phyloP scores from a whole-genome alignment of 2,329 filamentous ascomycete genomes.

The Tolypocladium ovalisporum region DNA sequence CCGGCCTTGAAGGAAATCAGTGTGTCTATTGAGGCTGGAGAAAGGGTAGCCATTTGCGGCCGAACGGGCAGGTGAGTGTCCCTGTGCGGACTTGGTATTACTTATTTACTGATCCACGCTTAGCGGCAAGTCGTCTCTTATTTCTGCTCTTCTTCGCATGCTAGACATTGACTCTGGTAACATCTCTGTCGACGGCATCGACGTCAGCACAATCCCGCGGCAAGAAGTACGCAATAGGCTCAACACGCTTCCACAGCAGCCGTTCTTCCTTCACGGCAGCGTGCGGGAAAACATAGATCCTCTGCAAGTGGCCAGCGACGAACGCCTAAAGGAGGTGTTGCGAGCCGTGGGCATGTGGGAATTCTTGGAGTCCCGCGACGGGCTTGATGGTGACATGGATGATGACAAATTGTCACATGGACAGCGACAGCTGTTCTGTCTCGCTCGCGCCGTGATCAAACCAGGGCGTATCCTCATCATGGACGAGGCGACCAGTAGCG shows the following conservation, averaged over 20 bases:
- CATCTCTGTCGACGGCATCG: slow-evolving; percentile 33
- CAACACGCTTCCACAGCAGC: slow-evolving; percentile 38
- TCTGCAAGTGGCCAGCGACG: slow-evolving; percentile 20
- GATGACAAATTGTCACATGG: slow-evolving; percentile 25
- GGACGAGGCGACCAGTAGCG: slow-evolving; percentile 26
- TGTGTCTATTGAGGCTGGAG: slow-evolving; percentile 18
- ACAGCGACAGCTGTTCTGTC: slow-evolving; percentile 33
- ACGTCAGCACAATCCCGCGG: slow-evolving; percentile 15
- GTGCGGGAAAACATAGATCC: slow-evolving; percentile 40
- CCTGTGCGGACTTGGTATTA: neutral
- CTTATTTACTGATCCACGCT: slow-evolving; percentile 6
- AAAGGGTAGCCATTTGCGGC: slow-evolving; percentile 32
- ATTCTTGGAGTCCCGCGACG: slow-evolving; percentile 25
- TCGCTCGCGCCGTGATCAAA: slow-evolving; percentile 23
- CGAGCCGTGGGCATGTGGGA: slow-evolving; percentile 31
- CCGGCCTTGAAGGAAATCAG: slow-evolving; percentile 16
- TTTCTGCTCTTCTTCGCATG: slow-evolving; percentile 35
- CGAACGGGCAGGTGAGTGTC: slow-evolving; percentile 22
- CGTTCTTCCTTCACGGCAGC: slow-evolving; percentile 35
- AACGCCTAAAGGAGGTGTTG: slow-evolving; percentile 30
- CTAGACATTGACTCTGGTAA: slow-evolving; percentile 28
- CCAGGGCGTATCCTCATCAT: slow-evolving; percentile 23
- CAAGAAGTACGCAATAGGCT: slow-evolving; percentile 17
- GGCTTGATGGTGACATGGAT: slow-evolving; percentile 22
- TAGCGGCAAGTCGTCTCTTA: slow-evolving; percentile 23